Conservation (phyloP, 164 flowering plant genomes). For the Litsea cubeba region DNA sequence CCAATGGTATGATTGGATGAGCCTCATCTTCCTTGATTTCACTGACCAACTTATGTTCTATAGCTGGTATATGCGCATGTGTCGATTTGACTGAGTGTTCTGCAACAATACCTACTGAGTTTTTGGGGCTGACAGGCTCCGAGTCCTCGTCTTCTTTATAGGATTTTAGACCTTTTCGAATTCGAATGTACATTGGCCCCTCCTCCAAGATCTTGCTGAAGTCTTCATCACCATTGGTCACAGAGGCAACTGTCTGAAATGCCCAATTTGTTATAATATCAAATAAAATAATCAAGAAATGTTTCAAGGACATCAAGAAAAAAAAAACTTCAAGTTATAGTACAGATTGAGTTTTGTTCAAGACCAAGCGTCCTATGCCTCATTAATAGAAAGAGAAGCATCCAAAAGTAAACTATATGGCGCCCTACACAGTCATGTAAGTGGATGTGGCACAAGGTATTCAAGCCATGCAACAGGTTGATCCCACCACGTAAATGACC, state of each 20-base stretch:
- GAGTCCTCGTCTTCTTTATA: slow-evolving; percentile 7
- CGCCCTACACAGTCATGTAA: too few species aligned
- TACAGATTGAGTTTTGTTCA: background rate
- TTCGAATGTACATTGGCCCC: slow-evolving; percentile 42
- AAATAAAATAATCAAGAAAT: background rate
- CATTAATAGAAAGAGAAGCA: background rate
- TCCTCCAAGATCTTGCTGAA: slow-evolving; percentile 50
- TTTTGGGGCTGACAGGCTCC: slow-evolving; percentile 6
- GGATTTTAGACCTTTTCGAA: slow-evolving; percentile 49
- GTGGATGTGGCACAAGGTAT: too few species aligned
- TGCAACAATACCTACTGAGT: slow-evolving; percentile 1
- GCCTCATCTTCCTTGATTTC: slow-evolving; percentile 60
- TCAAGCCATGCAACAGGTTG: too few species aligned
- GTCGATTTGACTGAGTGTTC: slow-evolving; percentile 15
- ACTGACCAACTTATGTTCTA: slow-evolving; percentile 10
- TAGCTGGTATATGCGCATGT: background rate
- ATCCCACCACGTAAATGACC: too few species aligned
- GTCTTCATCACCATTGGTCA: slow-evolving; percentile 43
- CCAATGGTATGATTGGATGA: slow-evolving; percentile 17
- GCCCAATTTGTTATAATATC: background rate
- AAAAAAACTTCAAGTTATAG: background rate
- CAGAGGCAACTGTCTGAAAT: slow-evolving; percentile 62
- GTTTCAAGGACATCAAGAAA: background rate
- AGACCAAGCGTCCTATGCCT: background rate
- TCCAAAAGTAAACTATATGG: too few species aligned